Conservation (phyloP, 805 yeast genomes). For the Kazachstania africana region DNA sequence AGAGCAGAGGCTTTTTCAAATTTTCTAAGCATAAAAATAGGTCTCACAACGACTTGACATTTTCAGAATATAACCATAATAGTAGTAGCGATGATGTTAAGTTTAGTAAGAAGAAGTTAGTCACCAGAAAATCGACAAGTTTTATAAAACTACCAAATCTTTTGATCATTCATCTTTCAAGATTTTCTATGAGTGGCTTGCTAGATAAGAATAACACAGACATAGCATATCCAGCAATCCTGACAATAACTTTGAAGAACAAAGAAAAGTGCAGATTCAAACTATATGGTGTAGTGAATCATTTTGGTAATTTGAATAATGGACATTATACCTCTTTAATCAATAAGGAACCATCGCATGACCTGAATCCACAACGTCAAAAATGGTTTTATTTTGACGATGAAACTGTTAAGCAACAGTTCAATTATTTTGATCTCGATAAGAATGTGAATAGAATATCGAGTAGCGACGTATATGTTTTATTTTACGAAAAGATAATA, state of each 20-base stretch:
- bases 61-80: background rate
- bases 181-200: conserved; percentile 52
- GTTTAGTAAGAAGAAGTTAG: conserved; percentile 14
- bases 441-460: conserved; percentile 30
- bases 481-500: conserved; percentile 43
- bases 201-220: conserved; percentile 41
- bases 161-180: conserved; percentile 71
- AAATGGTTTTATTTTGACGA: conserved; percentile 72
- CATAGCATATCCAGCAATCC: conserved; percentile 43
- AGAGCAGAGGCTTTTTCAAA: background rate
- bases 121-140: conserved; percentile 55
- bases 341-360: conserved; percentile 33
- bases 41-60: no score
- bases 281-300: conserved; percentile 56
- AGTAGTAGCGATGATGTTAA: conserved; percentile 4
- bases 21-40: background rate
- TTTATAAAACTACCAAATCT: conserved; percentile 74
- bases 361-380: conserved; percentile 25
- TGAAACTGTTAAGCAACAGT: conserved; percentile 38
- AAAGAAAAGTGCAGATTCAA: conserved; percentile 32
- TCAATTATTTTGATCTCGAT: conserved; percentile 36
- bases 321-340: conserved; percentile 71
- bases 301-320: conserved; percentile 54
- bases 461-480: conserved; percentile 53
- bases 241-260: conserved; percentile 36